Evolutionary conservation across 495 filamentous ascomycete species (phyloP).

Genomic region (Trichodelitschia bisporula): DNA sequence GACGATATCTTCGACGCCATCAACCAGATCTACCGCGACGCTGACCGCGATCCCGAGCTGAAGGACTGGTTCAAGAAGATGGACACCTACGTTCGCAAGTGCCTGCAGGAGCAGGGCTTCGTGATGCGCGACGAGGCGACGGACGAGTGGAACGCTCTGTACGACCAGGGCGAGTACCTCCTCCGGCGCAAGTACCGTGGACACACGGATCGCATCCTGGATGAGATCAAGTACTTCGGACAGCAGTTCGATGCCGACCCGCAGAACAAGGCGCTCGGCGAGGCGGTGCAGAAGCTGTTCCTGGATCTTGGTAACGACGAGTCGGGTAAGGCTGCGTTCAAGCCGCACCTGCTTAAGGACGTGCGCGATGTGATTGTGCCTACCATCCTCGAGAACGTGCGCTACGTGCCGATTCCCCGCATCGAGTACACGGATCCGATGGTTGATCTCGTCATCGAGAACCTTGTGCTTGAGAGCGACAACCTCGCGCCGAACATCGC

Average conservation of each 20-base stretch:
- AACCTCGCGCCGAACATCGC: conserved; percentile 92
- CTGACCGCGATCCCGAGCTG: conserved; percentile 70
- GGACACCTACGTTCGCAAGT: conserved; percentile 54
- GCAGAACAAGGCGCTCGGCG: conserved; percentile 56
- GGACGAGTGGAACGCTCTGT: conserved; percentile 58
- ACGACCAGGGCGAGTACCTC: conserved; percentile 71
- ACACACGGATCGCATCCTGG: conserved; percentile 68
- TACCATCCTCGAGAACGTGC: conserved; percentile 57
- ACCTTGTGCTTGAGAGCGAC: conserved; percentile 83
- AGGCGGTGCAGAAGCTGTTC: conserved; percentile 65
- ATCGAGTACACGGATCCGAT: conserved; percentile 78
- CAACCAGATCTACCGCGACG: conserved; percentile 72
- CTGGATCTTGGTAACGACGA: conserved; percentile 63
- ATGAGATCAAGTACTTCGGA: conserved; percentile 75
- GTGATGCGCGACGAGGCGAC: conserved; percentile 67
- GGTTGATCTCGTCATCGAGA: conserved; percentile 79
- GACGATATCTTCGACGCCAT: conserved; percentile 73
- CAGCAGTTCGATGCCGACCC: conserved; percentile 75
- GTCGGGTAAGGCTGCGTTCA: conserved; percentile 67
- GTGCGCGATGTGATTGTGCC: conserved; percentile 71
- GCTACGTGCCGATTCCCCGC: conserved; percentile 81
- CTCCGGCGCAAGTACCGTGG: conserved; percentile 68
- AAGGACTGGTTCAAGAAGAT: conserved; percentile 70
- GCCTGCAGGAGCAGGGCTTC: conserved; percentile 71
- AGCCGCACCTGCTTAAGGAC: conserved; percentile 77